These are phyloP conservation scores for Bothriochloa decipiens DNA, from an alignment of 176 grass and related monocot species.

Conservation along the genomic window DNA sequence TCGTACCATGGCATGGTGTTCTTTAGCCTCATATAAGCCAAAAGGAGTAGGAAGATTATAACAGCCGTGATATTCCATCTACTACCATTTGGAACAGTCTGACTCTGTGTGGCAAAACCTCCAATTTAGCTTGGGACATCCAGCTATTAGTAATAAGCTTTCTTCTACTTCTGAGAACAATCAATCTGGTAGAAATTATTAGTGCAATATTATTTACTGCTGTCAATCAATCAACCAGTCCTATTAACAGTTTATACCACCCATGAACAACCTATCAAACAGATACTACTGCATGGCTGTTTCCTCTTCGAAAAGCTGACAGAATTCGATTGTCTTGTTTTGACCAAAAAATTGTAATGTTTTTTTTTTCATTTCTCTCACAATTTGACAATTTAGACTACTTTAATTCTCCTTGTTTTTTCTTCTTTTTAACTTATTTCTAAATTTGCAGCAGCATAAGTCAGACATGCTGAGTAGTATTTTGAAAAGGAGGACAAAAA, in stretches of 20 bases:
- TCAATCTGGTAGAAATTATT: not conserved
- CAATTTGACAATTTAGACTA: not conserved
- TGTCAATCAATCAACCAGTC: not conserved
- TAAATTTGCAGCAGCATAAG: conserved; percentile 49
- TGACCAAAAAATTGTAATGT: not conserved
- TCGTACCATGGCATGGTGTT: conserved; percentile 6
- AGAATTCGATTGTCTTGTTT: conserved; percentile 27
- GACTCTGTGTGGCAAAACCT: not conserved
- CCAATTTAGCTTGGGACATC: not conserved
- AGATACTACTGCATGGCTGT: not conserved
- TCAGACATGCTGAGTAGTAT: conserved; percentile 36
- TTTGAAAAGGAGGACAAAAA: conserved; percentile 41
- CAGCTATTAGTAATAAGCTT: not conserved
- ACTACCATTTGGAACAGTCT: conserved; percentile 20
- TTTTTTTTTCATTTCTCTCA: conserved; percentile 9
- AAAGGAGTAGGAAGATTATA: conserved; percentile 19
- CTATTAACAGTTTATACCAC: conserved; percentile 1
- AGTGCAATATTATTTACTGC: too few species aligned
- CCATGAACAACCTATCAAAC: conserved; percentile 5
- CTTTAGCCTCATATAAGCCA: conserved; percentile 10
- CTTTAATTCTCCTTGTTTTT: not conserved
- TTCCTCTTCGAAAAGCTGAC: conserved; percentile 21
- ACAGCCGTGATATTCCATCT: not conserved
- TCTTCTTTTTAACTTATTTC: too few species aligned
- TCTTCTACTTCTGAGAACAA: not conserved